Evolutionary conservation across 495 filamentous ascomycete species (phyloP), one percentile per base, ranked within the genome.

Genomic region (Neurospora tetraspora): DNA sequence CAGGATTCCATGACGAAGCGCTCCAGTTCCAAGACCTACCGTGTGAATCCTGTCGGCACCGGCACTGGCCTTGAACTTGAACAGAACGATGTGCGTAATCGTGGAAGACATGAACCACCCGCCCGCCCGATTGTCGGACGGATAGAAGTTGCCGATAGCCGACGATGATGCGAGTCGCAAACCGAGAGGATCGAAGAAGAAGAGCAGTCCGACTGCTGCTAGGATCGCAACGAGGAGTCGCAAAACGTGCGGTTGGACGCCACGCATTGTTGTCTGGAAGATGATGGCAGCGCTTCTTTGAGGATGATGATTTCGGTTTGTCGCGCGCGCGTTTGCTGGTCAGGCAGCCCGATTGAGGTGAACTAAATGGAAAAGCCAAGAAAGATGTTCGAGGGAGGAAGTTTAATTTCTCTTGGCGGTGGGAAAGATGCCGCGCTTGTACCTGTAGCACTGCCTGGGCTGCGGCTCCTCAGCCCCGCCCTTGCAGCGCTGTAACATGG

Each of bases 51-150:
- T 77, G 14, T 84, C 81, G 16, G 79, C 42, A 23, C 72, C 73
- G 7, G 79, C 74, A 6, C 79, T 83, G 5, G 83, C 43, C 75
- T 90, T 90, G 83, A 90, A 89, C 72, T 87, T 82, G 77, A 91
- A 89, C 3, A 91, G 81, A 12, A 90, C 89, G 20, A 89, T 84
- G 71, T 91, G 89, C 16, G 85, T 85, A 73, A 91, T 65, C 14
- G 53, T 65, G 3, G 53, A 65, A 34, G 23, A 31, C 53, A 65
- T 65, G 31, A 65, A 65, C 53, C 53, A 65, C 53, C 53, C 53
- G 23, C 53, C 53, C 14, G 53, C 23, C 18, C 53, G 6, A 61
- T 27, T 31, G 12, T 61, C 53, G 3, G 53, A 7, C 6, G 53
- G 53, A 34, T 65, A 65, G 3, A 65, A 65, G 7, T 27, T 65